phyloP scores from a whole-genome alignment of 257 asterid species.

The Leonotis leonurus region DNA sequence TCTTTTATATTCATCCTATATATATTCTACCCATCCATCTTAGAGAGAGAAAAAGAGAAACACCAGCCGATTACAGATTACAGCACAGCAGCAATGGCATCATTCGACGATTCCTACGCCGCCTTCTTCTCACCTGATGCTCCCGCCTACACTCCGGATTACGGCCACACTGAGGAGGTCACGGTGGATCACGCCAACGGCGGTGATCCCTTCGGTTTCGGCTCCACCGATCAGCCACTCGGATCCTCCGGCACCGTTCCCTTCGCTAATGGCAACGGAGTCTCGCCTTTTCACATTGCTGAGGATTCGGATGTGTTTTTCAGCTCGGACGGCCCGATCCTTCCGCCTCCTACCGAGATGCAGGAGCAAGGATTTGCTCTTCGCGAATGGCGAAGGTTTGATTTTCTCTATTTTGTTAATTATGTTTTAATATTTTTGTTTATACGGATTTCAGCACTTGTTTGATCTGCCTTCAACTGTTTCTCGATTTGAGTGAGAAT shows the following conservation, averaged over 20 bases:
- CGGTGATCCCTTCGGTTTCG: slow-evolving; percentile 75
- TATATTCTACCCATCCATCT: too few relatives aligned
- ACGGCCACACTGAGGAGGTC: slow-evolving; percentile 45
- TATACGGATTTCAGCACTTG: too few relatives aligned
- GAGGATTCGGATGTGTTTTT: slow-evolving; percentile 62
- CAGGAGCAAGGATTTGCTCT: slow-evolving; percentile 79
- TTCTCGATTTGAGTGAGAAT: neutral
- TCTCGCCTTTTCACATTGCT: slow-evolving; percentile 35
- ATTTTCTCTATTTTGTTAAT: neutral
- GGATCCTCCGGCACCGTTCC: slow-evolving; percentile 49
- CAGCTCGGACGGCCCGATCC: slow-evolving; percentile 77
- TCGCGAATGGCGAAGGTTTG: slow-evolving; percentile 90
- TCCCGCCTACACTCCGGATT: slow-evolving; percentile 34
- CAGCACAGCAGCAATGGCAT: slow-evolving; percentile 44
- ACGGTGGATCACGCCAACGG: slow-evolving; percentile 50
- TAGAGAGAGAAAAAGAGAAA: neutral
- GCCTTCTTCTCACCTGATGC: slow-evolving; percentile 44
- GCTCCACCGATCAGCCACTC: slow-evolving; percentile 38
- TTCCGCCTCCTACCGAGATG: slow-evolving; percentile 79
- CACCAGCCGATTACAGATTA: neutral
- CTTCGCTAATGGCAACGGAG: slow-evolving; percentile 64
- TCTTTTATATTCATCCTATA: neutral
- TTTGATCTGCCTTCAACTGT: slow-evolving; percentile 9
- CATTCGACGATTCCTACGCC: slow-evolving; percentile 53
- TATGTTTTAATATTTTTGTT: neutral